phyloP scores from a whole-genome alignment of 208 protist species.

The Trypanosoma rangeli region DNA sequence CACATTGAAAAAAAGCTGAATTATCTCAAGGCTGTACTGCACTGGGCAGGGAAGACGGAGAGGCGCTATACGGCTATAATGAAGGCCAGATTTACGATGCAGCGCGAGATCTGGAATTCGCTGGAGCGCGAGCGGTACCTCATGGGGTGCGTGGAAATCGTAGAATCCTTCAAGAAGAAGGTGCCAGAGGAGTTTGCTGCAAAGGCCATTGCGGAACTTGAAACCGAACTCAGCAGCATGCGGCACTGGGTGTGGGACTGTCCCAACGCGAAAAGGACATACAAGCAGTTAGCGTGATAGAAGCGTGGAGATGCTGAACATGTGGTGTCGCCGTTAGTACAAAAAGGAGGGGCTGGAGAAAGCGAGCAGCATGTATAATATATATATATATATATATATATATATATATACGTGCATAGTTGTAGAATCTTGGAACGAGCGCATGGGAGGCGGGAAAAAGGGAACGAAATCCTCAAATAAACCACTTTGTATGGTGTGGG shows the following conservation, averaged over 20 bases:
- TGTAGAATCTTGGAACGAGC: background rate
- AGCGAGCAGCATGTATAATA: background rate
- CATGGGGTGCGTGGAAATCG: constrained; percentile 75
- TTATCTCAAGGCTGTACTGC: constrained; percentile 78
- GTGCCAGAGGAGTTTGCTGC: constrained; percentile 75
- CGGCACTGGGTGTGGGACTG: constrained; percentile 91
- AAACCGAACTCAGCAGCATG: constrained; percentile 76
- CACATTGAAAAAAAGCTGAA: constrained; percentile 82
- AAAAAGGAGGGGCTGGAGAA: background rate
- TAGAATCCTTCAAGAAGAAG: constrained; percentile 73
- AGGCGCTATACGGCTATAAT: constrained; percentile 75
- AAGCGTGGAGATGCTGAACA: background rate
- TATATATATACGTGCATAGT: background rate
- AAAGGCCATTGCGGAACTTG: constrained; percentile 82
- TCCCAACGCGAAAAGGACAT: constrained; percentile 88
- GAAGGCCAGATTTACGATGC: constrained; percentile 78
- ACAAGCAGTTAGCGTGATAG: constrained; percentile 41
- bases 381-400: background rate
- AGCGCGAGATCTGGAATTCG: constrained; percentile 86
- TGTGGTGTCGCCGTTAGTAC: background rate
- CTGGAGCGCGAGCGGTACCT: constrained; percentile 89
- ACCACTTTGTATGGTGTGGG: background rate
- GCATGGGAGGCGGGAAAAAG: background rate
- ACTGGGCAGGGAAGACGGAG: constrained; percentile 78
- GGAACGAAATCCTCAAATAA: background rate